These are phyloP conservation scores for Hirschioporus abietinus DNA, from an alignment of 768 basidiomycete genomes.

Conservation along the genomic window DNA sequence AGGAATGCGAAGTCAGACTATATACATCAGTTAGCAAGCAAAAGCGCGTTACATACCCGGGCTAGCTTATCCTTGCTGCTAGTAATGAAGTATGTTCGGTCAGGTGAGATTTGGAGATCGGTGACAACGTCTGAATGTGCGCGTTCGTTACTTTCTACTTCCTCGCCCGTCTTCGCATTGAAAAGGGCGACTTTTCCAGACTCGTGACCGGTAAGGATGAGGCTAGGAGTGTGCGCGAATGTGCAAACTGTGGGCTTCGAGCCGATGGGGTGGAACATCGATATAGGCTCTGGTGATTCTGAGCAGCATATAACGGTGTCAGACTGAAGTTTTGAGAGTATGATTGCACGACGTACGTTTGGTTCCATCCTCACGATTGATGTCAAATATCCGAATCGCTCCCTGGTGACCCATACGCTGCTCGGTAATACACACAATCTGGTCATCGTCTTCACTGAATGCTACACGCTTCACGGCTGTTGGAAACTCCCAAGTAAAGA, in stretches of 20 bases:
- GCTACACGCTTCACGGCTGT: slow-evolving; percentile 96
- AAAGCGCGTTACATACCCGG: slow-evolving; percentile 48
- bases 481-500: slow-evolving; percentile 96
- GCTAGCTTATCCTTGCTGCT: slow-evolving; percentile 97
- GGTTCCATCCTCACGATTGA: slow-evolving; percentile 80
- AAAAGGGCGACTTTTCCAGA: slow-evolving; percentile 92
- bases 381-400: slow-evolving; percentile 83
- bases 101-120: slow-evolving; percentile 86
- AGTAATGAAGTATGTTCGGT: slow-evolving; percentile 93
- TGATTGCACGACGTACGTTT: slow-evolving; percentile 52
- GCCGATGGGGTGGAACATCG: slow-evolving; percentile 83
- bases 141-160: slow-evolving; percentile 76
- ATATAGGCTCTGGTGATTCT: slow-evolving; percentile 74
- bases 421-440: slow-evolving; percentile 91
- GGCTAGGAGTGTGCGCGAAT: slow-evolving; percentile 71
- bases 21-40: slow-evolving; percentile 4
- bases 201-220: slow-evolving; percentile 93
- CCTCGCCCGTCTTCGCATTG: slow-evolving; percentile 83
- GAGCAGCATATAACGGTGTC: slow-evolving; percentile 5
- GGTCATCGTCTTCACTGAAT: slow-evolving; percentile 80
- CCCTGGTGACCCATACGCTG: slow-evolving; percentile 93
- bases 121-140: slow-evolving; percentile 86
- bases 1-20: slow-evolving; percentile 6
- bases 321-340: not conserved
- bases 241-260: slow-evolving; percentile 97